phyloP scores from a whole-genome alignment of 1,284 basidiomycete species.

The Rhodotorula sp. region DNA sequence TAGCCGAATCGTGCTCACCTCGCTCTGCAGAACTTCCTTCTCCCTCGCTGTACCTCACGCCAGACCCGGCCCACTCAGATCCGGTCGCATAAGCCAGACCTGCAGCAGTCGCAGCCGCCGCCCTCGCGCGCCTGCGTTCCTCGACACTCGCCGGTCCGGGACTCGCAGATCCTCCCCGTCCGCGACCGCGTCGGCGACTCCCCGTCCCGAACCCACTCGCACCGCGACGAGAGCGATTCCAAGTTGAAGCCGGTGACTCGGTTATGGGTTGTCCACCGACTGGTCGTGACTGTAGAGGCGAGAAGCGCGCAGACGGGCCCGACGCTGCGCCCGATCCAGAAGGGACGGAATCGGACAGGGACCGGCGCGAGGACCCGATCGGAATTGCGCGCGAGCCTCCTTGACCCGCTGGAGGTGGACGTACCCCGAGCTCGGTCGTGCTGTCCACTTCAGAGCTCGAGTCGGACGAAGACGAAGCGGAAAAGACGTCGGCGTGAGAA shows the following conservation, averaged over 20 bases:
- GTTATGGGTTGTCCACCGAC: slow-evolving; percentile 12
- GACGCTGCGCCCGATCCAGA: background rate
- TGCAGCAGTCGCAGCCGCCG: background rate
- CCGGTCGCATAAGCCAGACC: background rate
- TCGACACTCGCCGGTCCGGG: slow-evolving; percentile 30
- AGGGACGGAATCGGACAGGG: background rate
- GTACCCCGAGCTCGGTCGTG: background rate
- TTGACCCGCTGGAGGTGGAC: background rate
- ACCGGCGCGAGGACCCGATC: slow-evolving; percentile 9
- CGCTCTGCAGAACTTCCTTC: slow-evolving; percentile 6
- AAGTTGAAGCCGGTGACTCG: slow-evolving; percentile 2
- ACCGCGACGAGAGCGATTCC: slow-evolving; percentile 1
- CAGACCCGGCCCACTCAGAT: background rate
- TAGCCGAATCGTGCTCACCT: background rate
- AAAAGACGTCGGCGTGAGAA: slow-evolving; percentile 9
- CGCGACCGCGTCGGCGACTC: background rate
- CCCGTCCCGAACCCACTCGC: background rate
- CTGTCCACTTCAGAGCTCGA: slow-evolving; percentile 5
- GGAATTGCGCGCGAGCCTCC: slow-evolving; percentile 20
- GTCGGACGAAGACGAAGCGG: slow-evolving; percentile 12
- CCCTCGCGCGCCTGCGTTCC: slow-evolving; percentile 27
- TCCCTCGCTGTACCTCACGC: background rate
- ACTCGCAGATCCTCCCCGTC: slow-evolving; percentile 6
- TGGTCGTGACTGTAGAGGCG: slow-evolving; percentile 21
- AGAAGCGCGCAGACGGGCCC: slow-evolving; percentile 1